These are phyloP conservation scores for Avena sativa DNA, from an alignment of 176 grass and related monocot species.

Conservation along the genomic window DNA sequence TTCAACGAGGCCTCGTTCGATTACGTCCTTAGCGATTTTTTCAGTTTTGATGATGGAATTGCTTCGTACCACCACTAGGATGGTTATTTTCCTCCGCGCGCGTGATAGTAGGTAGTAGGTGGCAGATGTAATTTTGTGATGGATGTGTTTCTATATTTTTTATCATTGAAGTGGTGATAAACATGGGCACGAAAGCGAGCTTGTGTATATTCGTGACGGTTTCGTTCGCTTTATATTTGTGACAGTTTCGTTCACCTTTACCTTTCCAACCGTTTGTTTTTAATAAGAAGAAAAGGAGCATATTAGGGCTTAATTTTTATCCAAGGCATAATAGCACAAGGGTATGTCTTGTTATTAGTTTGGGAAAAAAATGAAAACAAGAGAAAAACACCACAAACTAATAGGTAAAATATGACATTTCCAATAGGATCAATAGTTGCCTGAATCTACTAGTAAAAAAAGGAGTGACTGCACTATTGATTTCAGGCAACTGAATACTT, in stretches of 20 bases:
- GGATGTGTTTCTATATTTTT: background rate
- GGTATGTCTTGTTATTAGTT: background rate
- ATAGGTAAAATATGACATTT: background rate
- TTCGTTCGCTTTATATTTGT: background rate
- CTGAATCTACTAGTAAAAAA: background rate
- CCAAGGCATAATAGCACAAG: background rate
- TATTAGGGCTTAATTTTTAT: background rate
- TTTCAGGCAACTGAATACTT: background rate
- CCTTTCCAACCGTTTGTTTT: too few relatives aligned
- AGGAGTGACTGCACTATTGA: background rate
- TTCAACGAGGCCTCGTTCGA: conserved; percentile 22
- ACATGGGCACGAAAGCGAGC: background rate
- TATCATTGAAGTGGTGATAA: background rate
- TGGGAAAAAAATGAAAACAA: background rate
- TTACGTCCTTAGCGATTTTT: background rate
- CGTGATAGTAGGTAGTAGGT: background rate
- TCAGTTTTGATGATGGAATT: background rate
- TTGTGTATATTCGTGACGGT: background rate
- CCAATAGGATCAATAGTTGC: background rate
- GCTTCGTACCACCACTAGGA: conserved; percentile 21
- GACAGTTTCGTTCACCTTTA: background rate
- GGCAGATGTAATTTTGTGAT: background rate
- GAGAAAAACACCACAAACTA: too few relatives aligned
- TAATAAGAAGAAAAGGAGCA: too few relatives aligned
- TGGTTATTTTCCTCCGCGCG: background rate